A percentile compares a stretch with the other conserved stretches of the same genome.
These are phyloP conservation scores for Plasmodium relictum DNA, from an alignment of 169 alveolate genomes.

Conservation along the genomic window DNA sequence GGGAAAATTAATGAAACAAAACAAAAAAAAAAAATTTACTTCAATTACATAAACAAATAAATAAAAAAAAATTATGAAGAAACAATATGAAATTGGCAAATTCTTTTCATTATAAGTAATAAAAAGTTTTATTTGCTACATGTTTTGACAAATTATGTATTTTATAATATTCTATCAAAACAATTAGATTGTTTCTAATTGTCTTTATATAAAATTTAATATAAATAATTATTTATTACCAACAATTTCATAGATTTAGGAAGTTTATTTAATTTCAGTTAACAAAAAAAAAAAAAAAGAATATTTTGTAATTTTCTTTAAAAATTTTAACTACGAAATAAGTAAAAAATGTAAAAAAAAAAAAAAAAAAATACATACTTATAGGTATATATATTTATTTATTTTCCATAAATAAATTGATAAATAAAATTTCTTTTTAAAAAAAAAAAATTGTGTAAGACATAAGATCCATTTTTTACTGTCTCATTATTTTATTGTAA, in stretches of 20 bases:
- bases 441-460: neutral
- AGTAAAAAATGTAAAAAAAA: too few relatives aligned
- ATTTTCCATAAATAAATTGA: too few relatives aligned
- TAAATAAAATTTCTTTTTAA: too few relatives aligned
- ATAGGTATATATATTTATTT: neutral
- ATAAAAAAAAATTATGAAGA: constrained; percentile 1
- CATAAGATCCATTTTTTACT: constrained; percentile 9
- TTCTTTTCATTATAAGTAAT: constrained; percentile 19
- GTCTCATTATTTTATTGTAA: neutral
- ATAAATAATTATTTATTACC: constrained; percentile 31
- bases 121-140: constrained; percentile 25
- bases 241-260: constrained; percentile 27
- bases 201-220: constrained; percentile 70
- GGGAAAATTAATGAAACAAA: constrained; percentile 9
- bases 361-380: neutral
- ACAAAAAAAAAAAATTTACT: constrained; percentile 23
- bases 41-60: neutral
- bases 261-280: constrained; percentile 32
- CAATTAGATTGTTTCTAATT: constrained; percentile 53
- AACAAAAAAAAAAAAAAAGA: constrained; percentile 9
- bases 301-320: neutral
- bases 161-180: constrained; percentile 34
- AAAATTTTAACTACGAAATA: too few relatives aligned
- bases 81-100: constrained; percentile 27
- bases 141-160: constrained; percentile 13